Base-by-base conservation (phyloP, 2,329 filamentous ascomycete species). In the Colletotrichum lupini region DNA sequence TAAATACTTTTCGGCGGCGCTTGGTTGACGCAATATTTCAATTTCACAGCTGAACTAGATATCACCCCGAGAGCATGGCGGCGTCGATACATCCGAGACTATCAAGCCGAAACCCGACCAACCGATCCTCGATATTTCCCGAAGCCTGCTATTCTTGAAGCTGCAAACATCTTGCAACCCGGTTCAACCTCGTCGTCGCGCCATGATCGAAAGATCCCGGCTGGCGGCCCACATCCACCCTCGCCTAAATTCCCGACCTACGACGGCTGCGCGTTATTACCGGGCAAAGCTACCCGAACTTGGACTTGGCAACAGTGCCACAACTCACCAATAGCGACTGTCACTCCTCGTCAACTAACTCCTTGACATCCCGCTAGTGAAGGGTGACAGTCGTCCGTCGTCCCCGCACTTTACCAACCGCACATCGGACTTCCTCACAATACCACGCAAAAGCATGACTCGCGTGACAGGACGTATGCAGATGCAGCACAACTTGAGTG, bases 331-430 rank as follows among this genome's bases (percentile, higher is more conserved):
- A 60, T 42, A 42, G 49, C 49, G 37, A 5, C 5, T 42, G 6
- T 42, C 37, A 42, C 16, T 42, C 37, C 14, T 19, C 37, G 16
- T 42, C 16, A 3, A 42, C 16, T 19, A 42, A 42, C 14, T 42
- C 37, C 37, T 42, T 42, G 16, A 46, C 26, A 46, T 49, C 26
- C 57, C n/a, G n/a, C 37, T 49, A 61, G 32, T 61, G 55, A 1
- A 71, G 68, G 68, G 68, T 67, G 63, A 71, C 68, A 67, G 68
- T 60, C 68, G 62, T 61, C 68, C 68, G 68, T 71, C 56, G 30
- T 71, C 63, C 63, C 62, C 62, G 46, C 68, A 71, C 32, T 53
- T 26, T 42, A 30, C 5, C 24, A 60, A 67, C 30, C 62, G 52
- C 42, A 24, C 63, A n/a, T 9, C 57, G 12, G 26, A 46, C 19